Evolutionary conservation across 306 rosid genomes (phyloP), one percentile per base, ranked within the genome.

Genomic region (Begonia masoniana): DNA sequence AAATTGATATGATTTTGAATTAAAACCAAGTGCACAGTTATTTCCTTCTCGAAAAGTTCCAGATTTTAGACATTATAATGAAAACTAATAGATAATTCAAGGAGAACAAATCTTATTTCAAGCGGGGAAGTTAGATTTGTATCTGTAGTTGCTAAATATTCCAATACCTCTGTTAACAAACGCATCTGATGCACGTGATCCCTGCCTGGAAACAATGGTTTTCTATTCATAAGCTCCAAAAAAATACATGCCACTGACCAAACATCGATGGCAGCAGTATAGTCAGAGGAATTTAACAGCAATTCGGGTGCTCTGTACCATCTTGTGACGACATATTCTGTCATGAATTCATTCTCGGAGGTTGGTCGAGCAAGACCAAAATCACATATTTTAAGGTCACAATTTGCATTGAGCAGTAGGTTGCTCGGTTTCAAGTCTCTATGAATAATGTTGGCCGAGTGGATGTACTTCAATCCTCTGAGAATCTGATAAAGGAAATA

Each of bases 261-360:
- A 41, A 89, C 88, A 69, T 89, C 97, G 24, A 89, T 89, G 0
- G 97, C 85, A 54, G 95, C 81, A 43, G 94, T 85, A 67, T 89
- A 89, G 67, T 89, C 97, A 11, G 97, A 85, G 62, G 96, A 87
- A 70, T 85, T 89, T 91, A 89, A 76, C 68, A 89, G 69, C 43
- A 89, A 71, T 59, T 89, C 97, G 13, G 97, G 97, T 52, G 97
- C 97, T 71, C 97, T 85, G 47, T 89, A 89, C 95, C 97, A 89
- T 73, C 97, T 76, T 45, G 97, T 89, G 68, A 89, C 97, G 41
- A 89, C 97, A 63, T 89, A 89, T 52, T 89, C 97, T 4, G 97
- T 89, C 97, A 89, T 76, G 59, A 69, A 62, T 71, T 89, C 97
- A 58, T 65, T 82, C 77, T 89, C 97, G 10, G 85, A 39, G 43